A percentile compares a stretch with the other conserved stretches of the same genome.
Evolutionary conservation across 2,329 filamentous ascomycete species (phyloP).

Genomic region (Scedosporium apiospermum): DNA sequence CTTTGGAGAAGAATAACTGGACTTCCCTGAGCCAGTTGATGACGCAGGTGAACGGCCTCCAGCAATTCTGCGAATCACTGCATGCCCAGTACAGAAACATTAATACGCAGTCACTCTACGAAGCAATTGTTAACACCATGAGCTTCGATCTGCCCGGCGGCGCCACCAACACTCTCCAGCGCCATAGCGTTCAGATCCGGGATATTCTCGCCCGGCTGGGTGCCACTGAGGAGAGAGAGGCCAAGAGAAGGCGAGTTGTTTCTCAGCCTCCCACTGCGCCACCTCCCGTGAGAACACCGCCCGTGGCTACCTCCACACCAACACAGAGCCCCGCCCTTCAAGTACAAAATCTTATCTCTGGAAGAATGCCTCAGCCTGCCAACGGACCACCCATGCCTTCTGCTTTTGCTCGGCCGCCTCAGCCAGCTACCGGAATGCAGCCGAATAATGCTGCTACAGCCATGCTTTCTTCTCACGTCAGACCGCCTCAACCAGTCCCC

Average conservation of each 20-base stretch:
- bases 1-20: not conserved
- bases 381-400: too few relatives aligned
- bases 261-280: not conserved
- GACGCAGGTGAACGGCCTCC: not conserved
- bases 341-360: too few relatives aligned
- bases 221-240: not conserved
- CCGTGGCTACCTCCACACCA: too few relatives aligned
- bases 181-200: not conserved
- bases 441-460: too few relatives aligned
- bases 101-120: not conserved
- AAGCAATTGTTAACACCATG: not conserved
- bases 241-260: not conserved
- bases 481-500: too few relatives aligned
- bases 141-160: not conserved
- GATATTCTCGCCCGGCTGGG: not conserved
- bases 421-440: too few relatives aligned
- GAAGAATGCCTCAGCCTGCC: too few relatives aligned
- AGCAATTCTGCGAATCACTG: not conserved
- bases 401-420: too few relatives aligned
- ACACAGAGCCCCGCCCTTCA: too few relatives aligned
- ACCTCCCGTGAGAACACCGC: not conserved
- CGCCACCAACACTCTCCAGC: not conserved
- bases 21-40: not conserved
- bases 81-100: not conserved
- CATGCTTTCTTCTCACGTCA: too few relatives aligned